phyloP scores from a whole-genome alignment of 805 yeast species.

The Isabelozyma rhagii region DNA sequence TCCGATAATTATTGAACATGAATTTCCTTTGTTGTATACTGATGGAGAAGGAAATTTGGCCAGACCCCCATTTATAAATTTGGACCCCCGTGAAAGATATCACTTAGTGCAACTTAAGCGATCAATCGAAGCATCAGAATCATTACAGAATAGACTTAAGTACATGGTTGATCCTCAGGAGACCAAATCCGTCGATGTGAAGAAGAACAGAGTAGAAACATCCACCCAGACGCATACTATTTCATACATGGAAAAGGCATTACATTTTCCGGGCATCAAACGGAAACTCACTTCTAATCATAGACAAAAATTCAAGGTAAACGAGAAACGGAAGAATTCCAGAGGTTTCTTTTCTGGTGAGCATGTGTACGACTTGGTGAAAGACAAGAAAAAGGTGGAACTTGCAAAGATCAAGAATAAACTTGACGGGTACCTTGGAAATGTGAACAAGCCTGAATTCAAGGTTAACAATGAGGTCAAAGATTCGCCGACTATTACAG shows the following conservation, averaged over 20 bases:
- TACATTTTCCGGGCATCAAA: slow-evolving; percentile 18
- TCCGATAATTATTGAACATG: slow-evolving; percentile 25
- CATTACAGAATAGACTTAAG: slow-evolving; percentile 29
- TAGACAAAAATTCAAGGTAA: slow-evolving; percentile 3
- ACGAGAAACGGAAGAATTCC: slow-evolving; percentile 14
- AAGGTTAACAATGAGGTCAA: not conserved
- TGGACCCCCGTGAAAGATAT: slow-evolving; percentile 42
- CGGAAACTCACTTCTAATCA: slow-evolving; percentile 6
- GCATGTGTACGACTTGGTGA: slow-evolving; percentile 28
- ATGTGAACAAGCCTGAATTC: slow-evolving; percentile 30
- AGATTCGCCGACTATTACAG: not conserved
- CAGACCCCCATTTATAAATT: slow-evolving; percentile 43
- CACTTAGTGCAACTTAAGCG: slow-evolving; percentile 38
- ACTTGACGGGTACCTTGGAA: slow-evolving; percentile 34
- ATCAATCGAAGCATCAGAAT: slow-evolving; percentile 34
- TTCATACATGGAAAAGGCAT: slow-evolving; percentile 22
- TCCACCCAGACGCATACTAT: slow-evolving; percentile 39
- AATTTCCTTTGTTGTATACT: slow-evolving; percentile 30
- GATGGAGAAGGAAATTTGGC: slow-evolving; percentile 37
- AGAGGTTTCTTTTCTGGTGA: slow-evolving; percentile 33
- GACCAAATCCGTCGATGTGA: slow-evolving; percentile 18
- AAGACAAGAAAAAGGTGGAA: slow-evolving; percentile 10
- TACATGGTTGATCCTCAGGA: slow-evolving; percentile 42
- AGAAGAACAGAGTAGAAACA: slow-evolving; percentile 32
- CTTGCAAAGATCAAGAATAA: slow-evolving; percentile 8